Evolutionary conservation across 2,329 filamentous ascomycete genomes (phyloP), one percentile per base, ranked within the genome.

Genomic region (Trichophyton schoenleinii): DNA sequence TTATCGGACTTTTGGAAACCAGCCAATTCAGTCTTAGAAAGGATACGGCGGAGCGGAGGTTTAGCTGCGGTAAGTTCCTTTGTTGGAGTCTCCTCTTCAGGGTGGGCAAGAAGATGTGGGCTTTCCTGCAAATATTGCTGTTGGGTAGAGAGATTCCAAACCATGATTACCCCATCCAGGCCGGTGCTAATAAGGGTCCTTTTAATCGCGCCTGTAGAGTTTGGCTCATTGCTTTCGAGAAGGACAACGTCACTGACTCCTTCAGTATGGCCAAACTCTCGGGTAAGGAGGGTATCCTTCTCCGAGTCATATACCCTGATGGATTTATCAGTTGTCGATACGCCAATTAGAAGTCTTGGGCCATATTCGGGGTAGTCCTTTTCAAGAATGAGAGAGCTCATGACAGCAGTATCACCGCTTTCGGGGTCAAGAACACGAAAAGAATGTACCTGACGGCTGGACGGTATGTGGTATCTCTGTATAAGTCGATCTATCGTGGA

Each of bases 181-280:
- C 87, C 89, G 36, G 88, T 87, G 66, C 87, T 91, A 59, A 92
- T 82, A 48, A 90, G 75, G 8, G 71, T 75, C 53, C 70, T 73
- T 60, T 71, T 71, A 28, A 77, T 75, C 15, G 79, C 77, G 15
- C 83, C 81, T 46, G 71, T 69, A 6, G 72, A 63, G 59, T 69
- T 62, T 41, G 67, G 63, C 31, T 64, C 62, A 2, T 69, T 64
- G 15, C 64, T 67, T 60, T 87, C 83, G 9, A 92, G 72, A 18
- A 96, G 75, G 3, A 87, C 82, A 18, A 95, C 84, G 63, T 91
- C 91, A 59, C 89, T 95, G 65, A 99, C 90, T 7, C 91, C 88
- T 70, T 96, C 91, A 0, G 91, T 96, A 67, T 99, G 94, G 0
- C 94, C 94, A 83, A 91, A 96, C 74, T 97, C 94, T 46, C 90